Percentiles rank a stretch among this genome's conserved stretches.
Evolutionary conservation across 805 yeast genomes (phyloP).

Genomic region (Yamadazyma paraphyllophila): DNA sequence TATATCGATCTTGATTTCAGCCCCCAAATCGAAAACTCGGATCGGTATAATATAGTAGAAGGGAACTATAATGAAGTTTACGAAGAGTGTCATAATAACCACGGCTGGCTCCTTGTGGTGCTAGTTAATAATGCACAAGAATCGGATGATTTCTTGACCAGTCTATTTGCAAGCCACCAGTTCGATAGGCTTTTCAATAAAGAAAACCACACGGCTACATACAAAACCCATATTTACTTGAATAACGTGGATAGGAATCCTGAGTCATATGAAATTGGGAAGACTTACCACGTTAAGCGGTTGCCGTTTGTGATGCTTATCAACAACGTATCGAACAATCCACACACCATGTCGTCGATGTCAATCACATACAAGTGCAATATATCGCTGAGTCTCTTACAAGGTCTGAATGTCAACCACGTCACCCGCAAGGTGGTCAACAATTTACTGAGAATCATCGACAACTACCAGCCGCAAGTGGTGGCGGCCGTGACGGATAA

Average conservation of each 20-base stretch:
- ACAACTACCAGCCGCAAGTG: slow-evolving; percentile 38
- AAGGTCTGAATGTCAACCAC: slow-evolving; percentile 6
- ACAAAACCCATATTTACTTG: slow-evolving; percentile 27
- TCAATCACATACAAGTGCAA: slow-evolving; percentile 36
- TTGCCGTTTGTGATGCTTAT: slow-evolving; percentile 38
- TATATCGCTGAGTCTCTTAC: slow-evolving; percentile 18
- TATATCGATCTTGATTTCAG: slow-evolving; percentile 21
- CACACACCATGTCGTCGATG: slow-evolving; percentile 37
- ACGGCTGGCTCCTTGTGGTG: slow-evolving; percentile 33
- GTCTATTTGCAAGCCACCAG: slow-evolving; percentile 14
- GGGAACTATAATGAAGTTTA: slow-evolving; percentile 30
- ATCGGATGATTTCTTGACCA: slow-evolving; percentile 16
- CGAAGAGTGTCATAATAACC: slow-evolving; percentile 25
- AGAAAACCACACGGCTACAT: slow-evolving; percentile 21
- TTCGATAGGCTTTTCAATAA: slow-evolving; percentile 26
- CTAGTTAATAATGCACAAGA: slow-evolving; percentile 26
- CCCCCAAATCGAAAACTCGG: slow-evolving; percentile 1
- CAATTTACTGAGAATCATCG: slow-evolving; percentile 24
- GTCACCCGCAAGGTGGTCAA: slow-evolving; percentile 25
- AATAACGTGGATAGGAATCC: slow-evolving; percentile 32
- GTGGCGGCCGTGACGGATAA: slow-evolving; percentile 36
- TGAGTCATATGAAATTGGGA: slow-evolving; percentile 39
- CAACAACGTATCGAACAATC: slow-evolving; percentile 36
- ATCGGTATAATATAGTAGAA: slow-evolving; percentile 14
- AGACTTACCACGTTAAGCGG: slow-evolving; percentile 25